Evolutionary conservation across 2,329 filamentous ascomycete species (phyloP), one percentile per base, ranked within the genome.

Genomic region (Arthroderma sp.): DNA sequence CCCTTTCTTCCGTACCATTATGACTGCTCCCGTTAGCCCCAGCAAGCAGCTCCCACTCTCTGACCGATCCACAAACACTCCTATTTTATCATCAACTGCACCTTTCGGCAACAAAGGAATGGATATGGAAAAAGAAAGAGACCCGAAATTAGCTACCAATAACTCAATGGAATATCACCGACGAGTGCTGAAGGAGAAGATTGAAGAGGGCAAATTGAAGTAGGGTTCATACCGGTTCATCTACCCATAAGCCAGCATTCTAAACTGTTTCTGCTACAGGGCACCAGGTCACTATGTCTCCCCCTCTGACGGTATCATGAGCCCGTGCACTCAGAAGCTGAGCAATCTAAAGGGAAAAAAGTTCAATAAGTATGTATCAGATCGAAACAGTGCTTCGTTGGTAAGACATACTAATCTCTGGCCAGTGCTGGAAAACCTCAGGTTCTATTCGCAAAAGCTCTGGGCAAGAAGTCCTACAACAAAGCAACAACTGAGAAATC

Each of bases 241-340:
- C 36, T 45, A 22, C 15, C 15, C 15, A 22, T 22, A 22, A 22
- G 11, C 32, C 32, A 9, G 32, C 5, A 33, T 36, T 38, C 15
- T 22, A 22, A 22, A 2, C 15, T 22, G 15, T 22, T 38, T 31
- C 3, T 36, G 38, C 10, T 44, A 42, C 54, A 59, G 57, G 48
- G 57, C 51, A 6, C 51, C 58, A 42, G 56, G 57, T 37, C 59
- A 61, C 38, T 71, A 71, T 50, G 60, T 71, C 46, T 71, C 68
- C 32, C 69, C 69, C 0, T 70, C 68, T 3, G 69, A 72, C 51
- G 64, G 66, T 34, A 67, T 72, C 41, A 68, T 69, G 62, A 70
- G 66, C 42, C 69, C 69, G 3, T 69, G 68, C 48, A 69, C 68
- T 29, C 68, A 69, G 60, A 72, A 71, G 44, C 45, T 72, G 55